Evolutionary conservation across 208 protist genomes (phyloP), one percentile per base, ranked within the genome.

Genomic region (Leishmania tarentolae): DNA sequence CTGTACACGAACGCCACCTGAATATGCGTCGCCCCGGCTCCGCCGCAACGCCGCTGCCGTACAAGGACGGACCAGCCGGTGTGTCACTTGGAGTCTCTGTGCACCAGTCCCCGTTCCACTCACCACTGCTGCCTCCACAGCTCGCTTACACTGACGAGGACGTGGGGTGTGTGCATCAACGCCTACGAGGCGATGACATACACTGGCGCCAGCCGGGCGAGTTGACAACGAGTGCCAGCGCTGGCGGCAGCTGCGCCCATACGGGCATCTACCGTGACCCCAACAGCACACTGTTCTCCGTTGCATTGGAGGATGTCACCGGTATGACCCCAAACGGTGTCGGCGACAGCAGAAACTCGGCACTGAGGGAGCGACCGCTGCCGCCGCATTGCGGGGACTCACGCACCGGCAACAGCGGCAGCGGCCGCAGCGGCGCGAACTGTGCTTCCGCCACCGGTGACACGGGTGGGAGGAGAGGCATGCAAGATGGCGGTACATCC

Each of bases 191-290:
- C 6, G 3, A 42, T 11, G 69, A 24, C 9, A 52, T 72, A 52
- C 76, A 78, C 46, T 69, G 80, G 46, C 76, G 81, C 21, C 76
- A 78, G 59, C 71, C 57, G 0, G 81, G 76, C 19, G 81, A 80
- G 42, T 61, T 56, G n/a, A 47, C 76, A 3, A 50, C 61, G 11
- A 31, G 56, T 37, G 61, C 61, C 47, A 70, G 75, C 76, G 46
- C 44, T 2, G 76, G 79, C 47, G 65, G 79, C 76, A 79, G 66
- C 28, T 79, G 79, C 4, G 63, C 47, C 2, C 65, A 79, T 19
- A 87, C 83, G 0, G 61, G 76, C 46, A 87, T 87, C 76, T 87
- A 87, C 72, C 83, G 80, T 8, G 83, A 87, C 52, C 83, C 83
- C 42, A 82, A 61, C 44, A 28, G 50, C 13, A 61, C 6, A 8